Conservation (phyloP, 495 filamentous ascomycete species). For the Annulohypoxylon stygium region DNA sequence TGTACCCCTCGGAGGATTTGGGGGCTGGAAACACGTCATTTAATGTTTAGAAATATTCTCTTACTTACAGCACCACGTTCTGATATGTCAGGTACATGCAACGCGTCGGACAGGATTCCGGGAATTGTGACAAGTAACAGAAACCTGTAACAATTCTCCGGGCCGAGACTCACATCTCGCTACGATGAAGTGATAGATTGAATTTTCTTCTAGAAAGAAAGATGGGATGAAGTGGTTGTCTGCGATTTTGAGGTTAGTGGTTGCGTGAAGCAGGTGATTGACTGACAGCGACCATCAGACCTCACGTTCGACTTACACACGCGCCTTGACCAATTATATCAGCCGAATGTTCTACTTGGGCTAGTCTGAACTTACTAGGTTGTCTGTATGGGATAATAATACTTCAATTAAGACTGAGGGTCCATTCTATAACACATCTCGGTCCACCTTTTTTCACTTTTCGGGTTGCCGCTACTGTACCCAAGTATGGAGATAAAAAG, state of each 20-base stretch:
- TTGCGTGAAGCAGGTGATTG: conserved; percentile 1
- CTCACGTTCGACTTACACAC: conserved; percentile 27
- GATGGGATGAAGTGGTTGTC: neutral
- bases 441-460: conserved; percentile 32
- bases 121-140: conserved; percentile 43
- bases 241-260: neutral
- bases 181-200: conserved; percentile 14
- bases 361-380: conserved; percentile 23
- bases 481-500: conserved; percentile 19
- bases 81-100: conserved; percentile 49
- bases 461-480: conserved; percentile 33
- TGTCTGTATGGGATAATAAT: conserved; percentile 34
- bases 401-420: conserved; percentile 31
- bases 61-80: conserved; percentile 50
- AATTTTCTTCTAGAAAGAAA: conserved; percentile 2
- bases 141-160: conserved; percentile 20
- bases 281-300: conserved; percentile 2
- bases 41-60: conserved; percentile 27
- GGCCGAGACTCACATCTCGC: conserved; percentile 14
- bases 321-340: conserved; percentile 11
- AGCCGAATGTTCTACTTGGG: conserved; percentile 10
- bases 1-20: conserved; percentile 8
- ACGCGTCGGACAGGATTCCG: conserved; percentile 40
- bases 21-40: conserved; percentile 41
- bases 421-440: conserved; percentile 18